Conservation (phyloP, 192 early-diverging fungal genomes). For the Geranomyces variabilis region DNA sequence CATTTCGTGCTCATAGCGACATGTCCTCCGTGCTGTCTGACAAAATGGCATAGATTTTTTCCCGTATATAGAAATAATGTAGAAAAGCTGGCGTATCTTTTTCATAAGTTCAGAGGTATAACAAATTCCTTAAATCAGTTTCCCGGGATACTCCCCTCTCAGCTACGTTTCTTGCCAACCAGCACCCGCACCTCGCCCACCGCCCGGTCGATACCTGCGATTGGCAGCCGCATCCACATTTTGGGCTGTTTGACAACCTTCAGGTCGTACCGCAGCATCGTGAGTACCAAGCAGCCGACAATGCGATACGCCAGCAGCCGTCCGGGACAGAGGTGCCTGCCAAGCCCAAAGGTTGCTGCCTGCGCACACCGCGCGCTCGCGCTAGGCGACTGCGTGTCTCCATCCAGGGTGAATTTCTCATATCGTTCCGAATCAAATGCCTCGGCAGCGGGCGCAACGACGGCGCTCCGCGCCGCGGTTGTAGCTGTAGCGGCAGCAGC, state of each 20-base stretch:
- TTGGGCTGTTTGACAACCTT: background rate
- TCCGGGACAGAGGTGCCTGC: slow-evolving; percentile 11
- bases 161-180: background rate
- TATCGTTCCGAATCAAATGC: background rate
- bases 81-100: no score
- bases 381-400: background rate
- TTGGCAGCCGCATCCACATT: slow-evolving; percentile 1
- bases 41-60: no score
- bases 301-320: slow-evolving; percentile 2
- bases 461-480: no score
- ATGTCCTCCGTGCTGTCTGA: no score
- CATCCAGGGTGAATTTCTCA: background rate
- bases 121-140: no score
- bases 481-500: no score
- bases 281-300: background rate
- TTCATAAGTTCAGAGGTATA: no score
- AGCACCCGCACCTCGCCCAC: background rate
- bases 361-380: background rate
- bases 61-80: no score
- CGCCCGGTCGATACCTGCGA: slow-evolving; percentile 5
- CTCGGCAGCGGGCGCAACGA: no score
- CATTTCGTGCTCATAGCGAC: no score
- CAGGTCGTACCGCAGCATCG: slow-evolving; percentile 5
- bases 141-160: no score
- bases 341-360: background rate